Base-by-base conservation (phyloP, 1,284 basidiomycete species). In the Stereum hirsutum region DNA sequence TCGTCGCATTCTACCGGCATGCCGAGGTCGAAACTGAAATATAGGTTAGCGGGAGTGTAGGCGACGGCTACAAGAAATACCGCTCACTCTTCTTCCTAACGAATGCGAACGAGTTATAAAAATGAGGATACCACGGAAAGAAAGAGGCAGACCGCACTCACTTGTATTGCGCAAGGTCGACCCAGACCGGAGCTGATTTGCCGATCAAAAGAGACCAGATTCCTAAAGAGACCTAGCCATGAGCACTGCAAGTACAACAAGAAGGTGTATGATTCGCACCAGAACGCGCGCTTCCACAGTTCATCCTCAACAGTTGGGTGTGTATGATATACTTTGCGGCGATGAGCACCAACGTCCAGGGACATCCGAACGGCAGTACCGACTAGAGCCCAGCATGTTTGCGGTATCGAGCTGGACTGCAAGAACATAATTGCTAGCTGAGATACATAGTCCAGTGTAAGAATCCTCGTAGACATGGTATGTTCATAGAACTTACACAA, bases 211-310 rank as follows among this genome's bases (percentile, higher is more conserved):
- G 65, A 61, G 2, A 83, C 68, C 0, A 86, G 64, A 5, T 74
- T 65, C 79, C 78, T 81, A 28, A 26, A 10, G 35, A 12, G 6
- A 26, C 19, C 11, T 14, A 14, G 14, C 15, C 15, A 23, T 36
- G 4, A 47, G 34, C 23, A 25, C 5, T 6, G 21, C 12, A 27
- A 7, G 17, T 12, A n/a, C 17, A 6, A 2, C 20, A 7, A 6
- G 14, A 3, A 30, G 6, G 5, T 6, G 20, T 5, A 19, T 19
- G 8, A 19, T 10, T 58, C 24, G 17, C 49, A 82, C 86, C 85
- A 89, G 58, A 89, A 90, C 1, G 78, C 81, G 3, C 89, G 73
- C 49, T 82, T 87, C 72, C 79, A 84, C 17, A 86, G 59, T 48
- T 90, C 85, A 41, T 80, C 71, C 43, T 85, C 73, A 0, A 68